phyloP scores from a whole-genome alignment of 306 rosid genomes.

The Boehmeria nivea region DNA sequence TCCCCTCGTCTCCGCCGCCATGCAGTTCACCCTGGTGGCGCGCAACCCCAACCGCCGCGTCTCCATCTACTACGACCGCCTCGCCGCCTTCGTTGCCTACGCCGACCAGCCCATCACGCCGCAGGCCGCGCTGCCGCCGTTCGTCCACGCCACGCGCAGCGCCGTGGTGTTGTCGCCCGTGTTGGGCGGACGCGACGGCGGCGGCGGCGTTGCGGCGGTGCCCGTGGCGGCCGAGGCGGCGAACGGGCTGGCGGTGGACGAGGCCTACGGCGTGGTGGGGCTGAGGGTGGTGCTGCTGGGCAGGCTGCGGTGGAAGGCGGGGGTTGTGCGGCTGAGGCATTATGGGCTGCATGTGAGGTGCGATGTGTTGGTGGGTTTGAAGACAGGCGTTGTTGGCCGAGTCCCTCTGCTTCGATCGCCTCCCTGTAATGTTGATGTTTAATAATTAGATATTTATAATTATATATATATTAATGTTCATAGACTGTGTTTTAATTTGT shows the following conservation, averaged over 20 bases:
- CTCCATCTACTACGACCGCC: slow-evolving; percentile 59
- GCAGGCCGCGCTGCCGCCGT: slow-evolving; percentile 51
- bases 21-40: slow-evolving; percentile 67
- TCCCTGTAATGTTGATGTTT: slow-evolving; percentile 54
- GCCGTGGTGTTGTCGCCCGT: slow-evolving; percentile 55
- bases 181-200: slow-evolving; percentile 43
- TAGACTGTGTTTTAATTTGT: too few species aligned
- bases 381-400: slow-evolving; percentile 68
- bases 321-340: slow-evolving; percentile 49
- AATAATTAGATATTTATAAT: slow-evolving; percentile 11
- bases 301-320: slow-evolving; percentile 68
- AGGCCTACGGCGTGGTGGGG: slow-evolving; percentile 52
- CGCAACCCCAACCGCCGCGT: slow-evolving; percentile 72
- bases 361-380: slow-evolving; percentile 61
- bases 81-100: slow-evolving; percentile 48
- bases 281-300: slow-evolving; percentile 57
- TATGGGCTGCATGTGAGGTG: slow-evolving; percentile 57
- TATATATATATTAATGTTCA: neutral
- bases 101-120: slow-evolving; percentile 60
- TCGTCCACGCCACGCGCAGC: slow-evolving; percentile 35
- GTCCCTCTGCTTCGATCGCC: slow-evolving; percentile 65
- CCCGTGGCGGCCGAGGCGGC: slow-evolving; percentile 52
- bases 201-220: slow-evolving; percentile 23
- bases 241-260: slow-evolving; percentile 45
- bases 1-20: slow-evolving; percentile 38